Conservation (phyloP, 768 basidiomycete genomes). For the Auriscalpium vulgare region DNA sequence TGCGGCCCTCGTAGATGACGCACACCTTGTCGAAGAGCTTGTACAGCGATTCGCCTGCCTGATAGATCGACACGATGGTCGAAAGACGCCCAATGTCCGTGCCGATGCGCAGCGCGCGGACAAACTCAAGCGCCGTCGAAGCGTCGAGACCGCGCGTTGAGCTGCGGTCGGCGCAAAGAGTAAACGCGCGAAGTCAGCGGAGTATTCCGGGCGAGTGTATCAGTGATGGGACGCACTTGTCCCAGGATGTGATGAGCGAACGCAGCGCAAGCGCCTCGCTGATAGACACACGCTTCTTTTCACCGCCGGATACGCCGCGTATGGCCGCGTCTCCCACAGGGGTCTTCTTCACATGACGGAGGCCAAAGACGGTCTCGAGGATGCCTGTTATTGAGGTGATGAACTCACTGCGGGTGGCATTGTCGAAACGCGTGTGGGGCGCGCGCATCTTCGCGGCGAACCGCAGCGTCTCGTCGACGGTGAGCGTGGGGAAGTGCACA, state of each 20-base stretch:
- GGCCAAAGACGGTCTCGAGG: slow-evolving; percentile 63
- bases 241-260: slow-evolving; percentile 63
- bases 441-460: slow-evolving; percentile 65
- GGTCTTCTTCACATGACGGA: slow-evolving; percentile 64
- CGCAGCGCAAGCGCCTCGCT: slow-evolving; percentile 60
- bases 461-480: slow-evolving; percentile 65
- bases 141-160: slow-evolving; percentile 44
- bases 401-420: slow-evolving; percentile 34
- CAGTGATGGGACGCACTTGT: slow-evolving; percentile 41
- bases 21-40: slow-evolving; percentile 73
- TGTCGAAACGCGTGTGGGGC: slow-evolving; percentile 44
- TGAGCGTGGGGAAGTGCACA: slow-evolving; percentile 77
- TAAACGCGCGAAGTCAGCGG: not conserved
- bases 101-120: slow-evolving; percentile 46
- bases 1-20: slow-evolving; percentile 64
- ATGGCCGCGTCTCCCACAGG: slow-evolving; percentile 73
- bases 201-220: not conserved
- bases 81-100: slow-evolving; percentile 39
- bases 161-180: slow-evolving; percentile 19
- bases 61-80: slow-evolving; percentile 79
- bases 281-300: slow-evolving; percentile 77
- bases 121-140: slow-evolving; percentile 53
- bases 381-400: slow-evolving; percentile 41
- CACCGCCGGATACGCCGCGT: slow-evolving; percentile 67
- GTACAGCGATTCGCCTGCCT: slow-evolving; percentile 66